Evolutionary conservation across 768 basidiomycete species (phyloP).

Genomic region (Termitomyces bulborhizus): DNA sequence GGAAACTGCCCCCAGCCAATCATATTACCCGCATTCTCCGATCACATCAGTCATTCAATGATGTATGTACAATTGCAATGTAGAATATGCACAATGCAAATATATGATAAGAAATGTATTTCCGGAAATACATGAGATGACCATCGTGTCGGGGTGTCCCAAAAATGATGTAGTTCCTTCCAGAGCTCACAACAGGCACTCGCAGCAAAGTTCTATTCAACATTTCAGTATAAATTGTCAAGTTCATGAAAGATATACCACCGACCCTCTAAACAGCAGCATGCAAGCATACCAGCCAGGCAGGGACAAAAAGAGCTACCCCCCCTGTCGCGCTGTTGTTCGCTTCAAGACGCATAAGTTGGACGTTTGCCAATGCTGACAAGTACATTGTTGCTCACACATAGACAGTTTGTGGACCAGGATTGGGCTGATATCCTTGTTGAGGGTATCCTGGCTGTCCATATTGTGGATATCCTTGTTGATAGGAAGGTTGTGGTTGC

Average conservation of each 20-base stretch:
- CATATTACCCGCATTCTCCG: slow-evolving; percentile 18
- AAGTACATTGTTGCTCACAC: slow-evolving; percentile 42
- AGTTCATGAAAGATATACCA: background rate
- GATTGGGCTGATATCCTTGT: slow-evolving; percentile 50
- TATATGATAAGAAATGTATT: slow-evolving; percentile 2
- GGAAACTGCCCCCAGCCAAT: slow-evolving; percentile 33
- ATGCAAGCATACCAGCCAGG: slow-evolving; percentile 54
- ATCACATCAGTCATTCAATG: background rate
- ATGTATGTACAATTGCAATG: background rate
- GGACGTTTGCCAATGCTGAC: background rate
- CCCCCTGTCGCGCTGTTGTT: slow-evolving; percentile 48
- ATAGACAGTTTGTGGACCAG: slow-evolving; percentile 70
- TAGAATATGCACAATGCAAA: background rate
- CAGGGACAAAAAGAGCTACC: slow-evolving; percentile 49
- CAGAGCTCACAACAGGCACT: slow-evolving; percentile 52
- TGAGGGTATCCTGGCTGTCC: slow-evolving; percentile 33
- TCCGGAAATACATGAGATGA: slow-evolving; percentile 3
- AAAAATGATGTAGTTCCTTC: background rate
- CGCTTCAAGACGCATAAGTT: slow-evolving; percentile 18
- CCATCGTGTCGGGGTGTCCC: slow-evolving; percentile 2
- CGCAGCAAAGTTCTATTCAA: slow-evolving; percentile 63
- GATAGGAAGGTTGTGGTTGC: slow-evolving; percentile 69
- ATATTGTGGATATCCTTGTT: slow-evolving; percentile 32
- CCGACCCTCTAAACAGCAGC: slow-evolving; percentile 70
- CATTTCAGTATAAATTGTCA: slow-evolving; percentile 1